phyloP scores from a whole-genome alignment of 2,329 filamentous ascomycete species.

The Elsinoe arachidis region DNA sequence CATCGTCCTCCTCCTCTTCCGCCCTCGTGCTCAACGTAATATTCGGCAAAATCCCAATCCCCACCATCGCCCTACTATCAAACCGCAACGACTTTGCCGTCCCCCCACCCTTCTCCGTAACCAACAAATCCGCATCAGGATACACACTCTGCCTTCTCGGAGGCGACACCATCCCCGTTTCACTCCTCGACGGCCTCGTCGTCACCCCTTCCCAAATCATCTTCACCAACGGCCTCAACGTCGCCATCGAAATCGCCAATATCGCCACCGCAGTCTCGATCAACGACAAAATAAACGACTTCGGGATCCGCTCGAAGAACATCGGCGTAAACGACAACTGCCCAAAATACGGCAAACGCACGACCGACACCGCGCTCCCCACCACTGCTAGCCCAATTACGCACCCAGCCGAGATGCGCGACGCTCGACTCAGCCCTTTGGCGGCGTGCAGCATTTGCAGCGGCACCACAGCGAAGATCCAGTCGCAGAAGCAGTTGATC shows the following conservation, averaged over 20 bases:
- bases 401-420: not conserved
- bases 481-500: conserved; percentile 9
- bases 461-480: conserved; percentile 7
- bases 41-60: conserved; percentile 8
- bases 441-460: conserved; percentile 3
- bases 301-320: not conserved
- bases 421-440: not conserved
- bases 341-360: conserved; percentile 5
- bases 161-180: not conserved
- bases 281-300: not conserved
- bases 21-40: conserved; percentile 14
- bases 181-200: not conserved
- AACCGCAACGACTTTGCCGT: not conserved
- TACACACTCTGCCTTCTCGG: not conserved
- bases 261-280: conserved; percentile 7
- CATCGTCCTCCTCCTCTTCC: conserved; percentile 15
- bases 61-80: not conserved
- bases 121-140: not conserved
- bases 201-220: not conserved
- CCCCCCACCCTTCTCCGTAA: not conserved
- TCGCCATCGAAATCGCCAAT: conserved; percentile 3
- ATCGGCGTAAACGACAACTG: not conserved
- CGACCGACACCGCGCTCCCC: not conserved
- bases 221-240: conserved; percentile 6
- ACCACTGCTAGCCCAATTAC: conserved; percentile 4